Conservation (phyloP, 1,284 basidiomycete species). For the Termitomyces sp. region DNA sequence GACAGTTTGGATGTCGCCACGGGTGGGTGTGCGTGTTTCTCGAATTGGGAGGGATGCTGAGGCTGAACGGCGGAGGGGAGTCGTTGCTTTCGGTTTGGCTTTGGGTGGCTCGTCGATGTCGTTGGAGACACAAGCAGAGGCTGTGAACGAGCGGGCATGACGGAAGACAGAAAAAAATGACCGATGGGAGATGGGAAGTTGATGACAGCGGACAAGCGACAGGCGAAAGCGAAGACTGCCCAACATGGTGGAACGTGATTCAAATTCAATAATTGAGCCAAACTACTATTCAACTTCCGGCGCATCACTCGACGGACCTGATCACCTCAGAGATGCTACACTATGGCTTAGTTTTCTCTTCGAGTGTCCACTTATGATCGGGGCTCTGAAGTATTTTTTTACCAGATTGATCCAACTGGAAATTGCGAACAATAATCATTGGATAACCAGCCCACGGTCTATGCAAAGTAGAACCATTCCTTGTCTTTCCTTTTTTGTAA, state of each 20-base stretch:
- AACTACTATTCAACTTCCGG: too few relatives aligned
- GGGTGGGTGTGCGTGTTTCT: conserved; percentile 72
- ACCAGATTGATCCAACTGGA: background rate
- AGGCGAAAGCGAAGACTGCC: background rate
- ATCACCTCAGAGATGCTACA: background rate
- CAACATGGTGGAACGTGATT: background rate
- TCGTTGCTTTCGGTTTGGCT: conserved; percentile 69
- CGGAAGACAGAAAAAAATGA: background rate
- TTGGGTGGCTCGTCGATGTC: conserved; percentile 33
- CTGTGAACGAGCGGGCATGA: conserved; percentile 2
- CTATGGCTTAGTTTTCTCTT: background rate
- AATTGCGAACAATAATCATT: background rate
- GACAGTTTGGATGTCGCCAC: conserved; percentile 67
- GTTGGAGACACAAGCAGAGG: background rate
- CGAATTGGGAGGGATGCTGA: conserved; percentile 76
- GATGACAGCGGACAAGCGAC: background rate
- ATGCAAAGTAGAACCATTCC: background rate
- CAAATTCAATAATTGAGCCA: background rate
- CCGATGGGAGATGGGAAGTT: background rate
- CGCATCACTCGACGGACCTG: background rate
- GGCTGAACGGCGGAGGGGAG: conserved; percentile 69
- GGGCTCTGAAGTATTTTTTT: too few relatives aligned
- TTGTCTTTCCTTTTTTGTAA: background rate
- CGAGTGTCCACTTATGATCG: background rate
- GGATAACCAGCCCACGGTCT: background rate